Base-by-base conservation (phyloP, 129 eudicot species). In the Logfia minima region DNA sequence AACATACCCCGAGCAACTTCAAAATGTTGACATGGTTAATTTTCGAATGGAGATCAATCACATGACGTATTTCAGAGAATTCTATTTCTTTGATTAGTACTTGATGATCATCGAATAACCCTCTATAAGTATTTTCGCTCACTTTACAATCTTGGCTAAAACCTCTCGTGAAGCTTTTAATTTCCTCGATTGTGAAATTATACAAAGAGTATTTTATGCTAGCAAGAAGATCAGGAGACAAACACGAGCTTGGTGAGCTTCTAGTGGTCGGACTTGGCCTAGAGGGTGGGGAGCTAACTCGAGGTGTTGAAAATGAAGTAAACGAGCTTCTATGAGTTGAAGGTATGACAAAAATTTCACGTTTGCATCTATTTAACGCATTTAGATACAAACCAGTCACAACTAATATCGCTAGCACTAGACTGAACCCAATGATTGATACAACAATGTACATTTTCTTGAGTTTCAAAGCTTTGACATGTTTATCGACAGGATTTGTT, bases 151-250 rank as follows among this genome's bases (percentile, higher is more conserved):
- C 86, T 26, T 77, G 75, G 8, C 80, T 83, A 72, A 91, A 91
- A 80, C 80, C 77, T 2, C 59, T 74, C 5, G 97, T 87, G 21
- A 86, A 84, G 60, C 58, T 79, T 75, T 63, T 88, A 61, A 91
- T 64, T 53, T 91, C 97, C 21, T 88, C 92, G 7, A 81, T 65
- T 53, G 81, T 85, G 75, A 86, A 91, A 58, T 81, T 88, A 74
- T 78, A 66, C 77, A 91, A 69, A 37, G 88, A 79, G 66, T 91
- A 91, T 72, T 87, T 91, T 29, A 91, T 71, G 19, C 90, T 87
- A 16, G 72, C 84, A 9, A 88, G 86, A 56, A 91, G 84, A 85
- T 91, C 97, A 0, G 97, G 97, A 6, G 97, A 91, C 84, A 91
- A 80, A 79, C 97, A 88, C 48, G 97, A 88, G 75, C 83, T 83